These are phyloP conservation scores for Xylaria hypoxylon DNA, from an alignment of 2,329 filamentous ascomycete genomes.

Conservation along the genomic window DNA sequence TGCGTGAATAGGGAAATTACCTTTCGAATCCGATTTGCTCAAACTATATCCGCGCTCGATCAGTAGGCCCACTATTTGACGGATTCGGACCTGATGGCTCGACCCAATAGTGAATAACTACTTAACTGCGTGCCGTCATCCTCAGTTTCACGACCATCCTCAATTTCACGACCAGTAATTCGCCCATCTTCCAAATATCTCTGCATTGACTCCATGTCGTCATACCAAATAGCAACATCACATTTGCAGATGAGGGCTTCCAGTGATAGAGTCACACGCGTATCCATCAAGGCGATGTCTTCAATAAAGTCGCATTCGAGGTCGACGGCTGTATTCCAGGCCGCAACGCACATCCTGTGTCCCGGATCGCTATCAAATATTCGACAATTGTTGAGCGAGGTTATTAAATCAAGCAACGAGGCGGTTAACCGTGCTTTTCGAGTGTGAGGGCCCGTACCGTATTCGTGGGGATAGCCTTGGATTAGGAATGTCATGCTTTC, in stretches of 20 bases:
- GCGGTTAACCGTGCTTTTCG: not conserved
- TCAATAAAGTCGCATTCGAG: constrained; percentile 18
- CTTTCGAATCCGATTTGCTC: not conserved
- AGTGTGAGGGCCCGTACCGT: not conserved
- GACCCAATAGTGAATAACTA: constrained; percentile 4
- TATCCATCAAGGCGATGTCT: constrained; percentile 15
- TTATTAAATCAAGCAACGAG: constrained; percentile 18
- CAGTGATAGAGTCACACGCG: constrained; percentile 11
- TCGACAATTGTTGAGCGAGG: constrained; percentile 5
- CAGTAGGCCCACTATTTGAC: not conserved
- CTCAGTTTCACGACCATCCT: constrained; percentile 8
- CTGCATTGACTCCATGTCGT: constrained; percentile 13
- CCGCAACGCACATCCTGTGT: constrained; percentile 12
- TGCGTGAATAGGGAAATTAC: constrained; percentile 6
- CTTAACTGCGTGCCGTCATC: constrained; percentile 13
- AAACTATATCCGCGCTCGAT: constrained; percentile 5
- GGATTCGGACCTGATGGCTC: not conserved
- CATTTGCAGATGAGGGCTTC: not conserved
- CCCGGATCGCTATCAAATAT: not conserved
- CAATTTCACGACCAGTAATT: constrained; percentile 12
- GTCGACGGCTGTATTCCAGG: constrained; percentile 24
- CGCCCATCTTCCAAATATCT: constrained; percentile 17
- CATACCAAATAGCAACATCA: constrained; percentile 6
- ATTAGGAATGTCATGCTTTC: not conserved
- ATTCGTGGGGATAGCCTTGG: not conserved